Evolutionary conservation across 331 rosid genomes (phyloP).

Genomic region (Quercus tomentella): DNA sequence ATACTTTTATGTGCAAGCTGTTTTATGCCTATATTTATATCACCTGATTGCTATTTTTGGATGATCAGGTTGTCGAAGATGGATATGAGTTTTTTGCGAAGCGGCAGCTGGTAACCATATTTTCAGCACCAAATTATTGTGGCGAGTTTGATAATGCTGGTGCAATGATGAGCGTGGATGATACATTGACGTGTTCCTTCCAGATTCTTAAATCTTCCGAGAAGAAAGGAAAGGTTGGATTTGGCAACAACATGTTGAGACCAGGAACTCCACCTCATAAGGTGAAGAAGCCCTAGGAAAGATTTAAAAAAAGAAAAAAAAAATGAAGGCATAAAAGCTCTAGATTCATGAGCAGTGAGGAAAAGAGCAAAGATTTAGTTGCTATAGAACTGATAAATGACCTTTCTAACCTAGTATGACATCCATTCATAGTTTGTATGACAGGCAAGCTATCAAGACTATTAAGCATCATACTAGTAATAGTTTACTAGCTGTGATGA

Average conservation of each 20-base stretch:
- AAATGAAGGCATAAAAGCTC: neutral
- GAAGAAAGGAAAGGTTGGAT: slow-evolving; percentile 62
- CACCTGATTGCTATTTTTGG: slow-evolving; percentile 5
- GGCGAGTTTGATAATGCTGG: slow-evolving; percentile 69
- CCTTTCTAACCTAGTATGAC: neutral
- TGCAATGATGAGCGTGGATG: slow-evolving; percentile 80
- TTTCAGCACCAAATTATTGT: slow-evolving; percentile 64
- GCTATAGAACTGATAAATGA: neutral
- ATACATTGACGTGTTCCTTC: slow-evolving; percentile 65
- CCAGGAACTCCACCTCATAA: slow-evolving; percentile 88
- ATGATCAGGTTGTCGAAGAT: slow-evolving; percentile 68
- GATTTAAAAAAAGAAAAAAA: neutral
- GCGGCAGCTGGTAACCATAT: slow-evolving; percentile 60
- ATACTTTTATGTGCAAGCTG: neutral
- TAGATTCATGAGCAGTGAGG: neutral
- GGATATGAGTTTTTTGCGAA: slow-evolving; percentile 73
- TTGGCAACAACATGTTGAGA: slow-evolving; percentile 57
- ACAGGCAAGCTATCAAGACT: neutral
- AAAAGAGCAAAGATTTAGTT: neutral
- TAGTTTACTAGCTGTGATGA: neutral
- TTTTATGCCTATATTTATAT: neutral
- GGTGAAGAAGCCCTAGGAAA: slow-evolving; percentile 31
- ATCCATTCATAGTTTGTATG: neutral
- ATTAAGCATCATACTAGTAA: neutral
- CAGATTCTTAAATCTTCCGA: slow-evolving; percentile 74